Evolutionary conservation across 805 yeast species (phyloP).

Genomic region (Wickerhamomyces chambardii): DNA sequence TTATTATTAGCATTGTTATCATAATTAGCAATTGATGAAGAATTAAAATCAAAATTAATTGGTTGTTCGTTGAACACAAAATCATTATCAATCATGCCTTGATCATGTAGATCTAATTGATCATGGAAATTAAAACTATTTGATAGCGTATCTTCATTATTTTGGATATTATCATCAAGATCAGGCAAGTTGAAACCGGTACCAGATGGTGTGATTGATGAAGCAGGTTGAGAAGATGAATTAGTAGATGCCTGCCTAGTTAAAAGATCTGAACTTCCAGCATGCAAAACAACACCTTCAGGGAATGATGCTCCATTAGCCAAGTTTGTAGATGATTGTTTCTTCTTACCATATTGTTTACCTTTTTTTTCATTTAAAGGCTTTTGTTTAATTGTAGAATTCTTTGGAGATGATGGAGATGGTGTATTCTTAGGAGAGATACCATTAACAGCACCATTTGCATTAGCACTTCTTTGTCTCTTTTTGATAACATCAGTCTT

Average conservation of each 20-base stretch:
- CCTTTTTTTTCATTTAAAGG: neutral
- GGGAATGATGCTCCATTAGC: too few species aligned
- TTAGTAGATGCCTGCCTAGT: too few species aligned
- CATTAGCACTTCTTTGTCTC: constrained; percentile 55
- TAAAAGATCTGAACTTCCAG: too few species aligned
- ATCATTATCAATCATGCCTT: neutral
- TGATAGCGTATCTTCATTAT: too few species aligned
- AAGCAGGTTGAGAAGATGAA: too few species aligned
- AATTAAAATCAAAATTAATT: too few species aligned
- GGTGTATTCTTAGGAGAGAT: neutral
- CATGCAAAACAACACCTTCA: too few species aligned
- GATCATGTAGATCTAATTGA: neutral
- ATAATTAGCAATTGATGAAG: neutral
- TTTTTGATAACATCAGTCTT: constrained; percentile 91
- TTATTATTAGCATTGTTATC: neutral
- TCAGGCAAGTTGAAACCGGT: neutral
- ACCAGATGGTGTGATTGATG: neutral
- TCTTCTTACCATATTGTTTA: neutral
- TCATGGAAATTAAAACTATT: neutral
- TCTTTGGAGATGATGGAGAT: neutral
- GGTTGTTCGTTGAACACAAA: too few species aligned
- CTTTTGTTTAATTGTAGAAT: neutral
- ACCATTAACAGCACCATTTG: neutral
- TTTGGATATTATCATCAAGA: neutral
- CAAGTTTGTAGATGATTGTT: neutral